Percentiles rank a stretch among this genome's conserved stretches.
Evolutionary conservation across 2,329 filamentous ascomycete species (phyloP).

Genomic region (Fonsecaea monophora): DNA sequence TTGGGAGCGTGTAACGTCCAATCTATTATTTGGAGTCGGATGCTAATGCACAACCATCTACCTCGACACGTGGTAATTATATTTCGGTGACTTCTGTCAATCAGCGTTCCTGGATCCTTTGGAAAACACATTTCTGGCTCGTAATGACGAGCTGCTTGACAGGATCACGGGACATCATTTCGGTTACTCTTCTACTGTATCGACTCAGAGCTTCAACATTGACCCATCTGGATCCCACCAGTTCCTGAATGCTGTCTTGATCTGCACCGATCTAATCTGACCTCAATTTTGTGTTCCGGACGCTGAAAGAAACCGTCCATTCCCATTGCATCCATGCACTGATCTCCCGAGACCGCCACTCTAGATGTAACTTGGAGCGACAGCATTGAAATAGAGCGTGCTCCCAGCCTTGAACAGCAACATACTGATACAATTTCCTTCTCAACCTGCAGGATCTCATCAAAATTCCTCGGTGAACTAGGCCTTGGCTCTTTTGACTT

Average conservation of each 20-base stretch:
- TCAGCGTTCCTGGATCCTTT: too few species aligned
- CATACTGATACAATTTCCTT: background rate
- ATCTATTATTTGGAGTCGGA: too few species aligned
- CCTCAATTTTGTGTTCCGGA: background rate
- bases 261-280: background rate
- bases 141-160: too few species aligned
- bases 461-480: conserved; percentile 12
- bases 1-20: too few species aligned
- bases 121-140: too few species aligned
- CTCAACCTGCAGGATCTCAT: conserved; percentile 1
- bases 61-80: too few species aligned
- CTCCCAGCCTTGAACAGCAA: background rate
- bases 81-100: too few species aligned
- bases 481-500: conserved; percentile 16
- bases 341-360: background rate
- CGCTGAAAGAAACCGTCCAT: background rate
- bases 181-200: too few species aligned
- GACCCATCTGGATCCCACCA: background rate
- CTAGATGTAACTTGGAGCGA: background rate
- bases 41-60: too few species aligned
- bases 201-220: too few species aligned
- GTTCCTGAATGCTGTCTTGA: background rate
- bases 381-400: background rate
- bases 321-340: background rate
- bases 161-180: too few species aligned